Base-by-base conservation (phyloP, 1,139 yeast species). In the Nakaseomyces nivariensis region DNA sequence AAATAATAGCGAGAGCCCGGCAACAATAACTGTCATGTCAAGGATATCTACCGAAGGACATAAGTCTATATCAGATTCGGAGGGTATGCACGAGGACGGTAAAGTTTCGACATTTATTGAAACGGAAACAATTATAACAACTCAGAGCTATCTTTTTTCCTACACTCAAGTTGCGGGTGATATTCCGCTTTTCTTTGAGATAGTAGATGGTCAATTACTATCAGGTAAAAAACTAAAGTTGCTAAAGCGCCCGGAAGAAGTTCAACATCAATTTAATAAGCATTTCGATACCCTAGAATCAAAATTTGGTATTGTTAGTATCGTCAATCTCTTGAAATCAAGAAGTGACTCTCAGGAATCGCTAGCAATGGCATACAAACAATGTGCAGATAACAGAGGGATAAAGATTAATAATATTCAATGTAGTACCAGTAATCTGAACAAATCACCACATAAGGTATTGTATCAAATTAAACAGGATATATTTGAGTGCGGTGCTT, bases 61-160 rank as follows among this genome's bases (percentile, higher is more conserved):
- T 40, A 84, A 84, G 1, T 77, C 81, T 1, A 67, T 82, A 1
- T 79, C 82, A 58, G 88, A 87, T 0, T 77, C 80, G 34, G 77
- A 78, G 68, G 88, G 90, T 22, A 73, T 83, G 53, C 88, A 82
- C 62, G 89, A 83, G 51, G 79, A 80, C 47, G 92, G 92, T 0
- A 72, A 75, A 38, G 85, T 81, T 5, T 74, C 89, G 1, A 82
- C 81, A 58, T 81, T 73, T 59, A 77, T 78, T 25, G 92, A 85
- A 60, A 75, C 85, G 1, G 92, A 85, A 61, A 61, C 82, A 5
- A 73, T 84, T 4, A 69, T 82, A 13, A 78, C 78, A 49, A 76
- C 81, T 4, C 73, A 75, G 37, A 65, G 66, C 13, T 75, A 72
- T 54, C 74, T 81, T 51, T 74, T 80, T 52, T 75, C 86, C 2